Conservation (phyloP, 2,329 filamentous ascomycete species). For the Onygena corvina region DNA sequence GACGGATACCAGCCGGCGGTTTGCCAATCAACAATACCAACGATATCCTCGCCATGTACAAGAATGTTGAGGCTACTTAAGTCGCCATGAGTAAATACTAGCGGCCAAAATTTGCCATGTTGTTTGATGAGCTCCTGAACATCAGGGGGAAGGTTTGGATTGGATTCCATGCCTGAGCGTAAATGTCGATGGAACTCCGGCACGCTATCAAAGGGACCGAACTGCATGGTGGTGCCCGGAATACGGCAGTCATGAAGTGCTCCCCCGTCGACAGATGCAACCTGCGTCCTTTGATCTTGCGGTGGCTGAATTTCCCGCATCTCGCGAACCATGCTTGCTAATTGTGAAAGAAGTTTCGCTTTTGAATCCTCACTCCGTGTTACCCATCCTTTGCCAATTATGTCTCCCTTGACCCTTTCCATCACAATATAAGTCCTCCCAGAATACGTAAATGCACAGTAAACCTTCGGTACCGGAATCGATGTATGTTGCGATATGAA, state of each 20-base stretch:
- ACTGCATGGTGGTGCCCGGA: conserved; percentile 10
- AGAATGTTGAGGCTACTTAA: conserved; percentile 23
- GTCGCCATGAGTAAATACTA: conserved; percentile 40
- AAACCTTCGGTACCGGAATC: conserved; percentile 37
- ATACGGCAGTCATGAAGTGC: background rate
- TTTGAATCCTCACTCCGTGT: conserved; percentile 10
- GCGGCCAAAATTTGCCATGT: conserved; percentile 26
- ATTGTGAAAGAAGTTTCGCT: conserved; percentile 11
- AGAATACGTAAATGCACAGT: conserved; percentile 35
- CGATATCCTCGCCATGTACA: conserved; percentile 18
- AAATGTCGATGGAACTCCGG: no score
- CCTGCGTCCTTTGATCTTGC: no score
- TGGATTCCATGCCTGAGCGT: no score
- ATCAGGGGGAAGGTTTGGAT: conserved; percentile 25
- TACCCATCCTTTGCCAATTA: conserved; percentile 17
- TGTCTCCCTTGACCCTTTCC: conserved; percentile 27
- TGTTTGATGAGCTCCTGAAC: no score
- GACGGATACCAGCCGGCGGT: conserved; percentile 6
- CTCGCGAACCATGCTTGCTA: conserved; percentile 12
- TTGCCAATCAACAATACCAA: conserved; percentile 12
- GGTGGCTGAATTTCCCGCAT: no score
- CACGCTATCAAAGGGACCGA: conserved; percentile 27
- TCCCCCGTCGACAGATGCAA: no score
- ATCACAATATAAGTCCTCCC: conserved; percentile 39
- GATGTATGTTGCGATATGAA: conserved; percentile 33